Evolutionary conservation across 768 basidiomycete species (phyloP).

Genomic region (Cystoderma amianthinum): DNA sequence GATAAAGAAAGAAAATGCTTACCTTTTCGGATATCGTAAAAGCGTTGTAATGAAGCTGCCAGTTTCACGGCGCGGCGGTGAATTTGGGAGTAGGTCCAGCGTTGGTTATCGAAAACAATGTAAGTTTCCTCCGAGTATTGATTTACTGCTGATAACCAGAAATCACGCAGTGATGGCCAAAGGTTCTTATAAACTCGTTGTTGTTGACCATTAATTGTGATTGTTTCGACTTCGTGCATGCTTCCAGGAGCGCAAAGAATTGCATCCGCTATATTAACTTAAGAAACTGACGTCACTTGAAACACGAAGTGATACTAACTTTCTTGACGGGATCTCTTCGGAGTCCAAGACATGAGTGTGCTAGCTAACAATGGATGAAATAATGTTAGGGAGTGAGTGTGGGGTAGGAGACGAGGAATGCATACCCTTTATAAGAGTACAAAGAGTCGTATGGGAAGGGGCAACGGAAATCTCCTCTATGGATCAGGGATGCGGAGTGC

Average conservation of each 20-base stretch:
- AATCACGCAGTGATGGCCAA: slow-evolving; percentile 43
- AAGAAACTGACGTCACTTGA: slow-evolving; percentile 1
- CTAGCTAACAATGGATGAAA: background rate
- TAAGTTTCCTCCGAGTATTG: slow-evolving; percentile 39
- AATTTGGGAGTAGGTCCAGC: slow-evolving; percentile 41
- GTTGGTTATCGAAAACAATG: slow-evolving; percentile 47
- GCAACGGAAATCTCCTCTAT: background rate
- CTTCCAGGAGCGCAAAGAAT: slow-evolving; percentile 39
- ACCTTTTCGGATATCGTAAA: slow-evolving; percentile 48
- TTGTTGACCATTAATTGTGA: slow-evolving; percentile 38
- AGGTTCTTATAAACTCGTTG: slow-evolving; percentile 55
- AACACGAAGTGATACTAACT: slow-evolving; percentile 16
- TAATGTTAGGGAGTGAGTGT: background rate
- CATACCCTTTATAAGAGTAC: background rate
- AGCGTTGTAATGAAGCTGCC: slow-evolving; percentile 34
- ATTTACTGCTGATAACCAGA: slow-evolving; percentile 41
- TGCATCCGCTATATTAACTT: slow-evolving; percentile 27
- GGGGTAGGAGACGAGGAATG: background rate
- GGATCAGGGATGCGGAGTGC: background rate
- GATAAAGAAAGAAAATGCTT: too few relatives aligned
- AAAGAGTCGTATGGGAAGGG: background rate
- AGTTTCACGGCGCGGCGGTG: slow-evolving; percentile 33
- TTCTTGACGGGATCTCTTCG: slow-evolving; percentile 30
- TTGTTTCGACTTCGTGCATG: slow-evolving; percentile 41
- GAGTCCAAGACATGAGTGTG: slow-evolving; percentile 28